Evolutionary conservation across 306 rosid species (phyloP).

Genomic region (Elaeagnus macrophylla): DNA sequence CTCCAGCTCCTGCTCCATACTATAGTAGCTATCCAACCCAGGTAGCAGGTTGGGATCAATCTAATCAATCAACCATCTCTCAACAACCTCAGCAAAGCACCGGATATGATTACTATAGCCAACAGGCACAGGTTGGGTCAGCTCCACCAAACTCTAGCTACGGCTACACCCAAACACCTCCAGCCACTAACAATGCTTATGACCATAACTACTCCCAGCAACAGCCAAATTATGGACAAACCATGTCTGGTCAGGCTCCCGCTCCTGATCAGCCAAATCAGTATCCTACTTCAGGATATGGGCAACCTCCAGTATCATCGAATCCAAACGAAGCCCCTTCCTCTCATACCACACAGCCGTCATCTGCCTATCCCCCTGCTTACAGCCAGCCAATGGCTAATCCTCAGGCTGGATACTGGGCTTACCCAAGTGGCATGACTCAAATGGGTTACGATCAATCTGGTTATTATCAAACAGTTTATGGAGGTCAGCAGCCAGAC

Average conservation of each 20-base stretch:
- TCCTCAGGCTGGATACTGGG: conserved; percentile 37
- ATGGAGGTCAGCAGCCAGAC: conserved; percentile 23
- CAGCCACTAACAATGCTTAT: conserved; percentile 18
- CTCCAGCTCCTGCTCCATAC: conserved; percentile 25
- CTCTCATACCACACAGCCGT: conserved; percentile 23
- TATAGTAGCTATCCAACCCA: conserved; percentile 35
- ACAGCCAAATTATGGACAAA: conserved; percentile 28
- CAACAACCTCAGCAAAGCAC: conserved; percentile 35
- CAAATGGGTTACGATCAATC: conserved; percentile 26
- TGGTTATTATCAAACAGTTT: conserved; percentile 28
- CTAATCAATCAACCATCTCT: conserved; percentile 25
- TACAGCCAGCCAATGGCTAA: conserved; percentile 18
- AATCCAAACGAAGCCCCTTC: conserved; percentile 18
- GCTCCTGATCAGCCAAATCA: conserved; percentile 21
- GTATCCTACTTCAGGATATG: conserved; percentile 23
- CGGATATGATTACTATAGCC: conserved; percentile 26
- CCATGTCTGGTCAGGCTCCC: conserved; percentile 21
- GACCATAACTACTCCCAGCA: conserved; percentile 37
- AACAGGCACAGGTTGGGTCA: conserved; percentile 19
- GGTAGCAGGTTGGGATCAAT: conserved; percentile 37
- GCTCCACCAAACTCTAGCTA: conserved; percentile 29
- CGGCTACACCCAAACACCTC: conserved; percentile 21
- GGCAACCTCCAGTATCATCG: conserved; percentile 23
- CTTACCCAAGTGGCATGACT: conserved; percentile 23
- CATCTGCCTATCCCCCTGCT: conserved; percentile 20